Percentiles rank a stretch among this genome's conserved stretches.
These are phyloP conservation scores for Leccinum olivaceopallidum DNA, from an alignment of 768 basidiomycete genomes.

Conservation along the genomic window DNA sequence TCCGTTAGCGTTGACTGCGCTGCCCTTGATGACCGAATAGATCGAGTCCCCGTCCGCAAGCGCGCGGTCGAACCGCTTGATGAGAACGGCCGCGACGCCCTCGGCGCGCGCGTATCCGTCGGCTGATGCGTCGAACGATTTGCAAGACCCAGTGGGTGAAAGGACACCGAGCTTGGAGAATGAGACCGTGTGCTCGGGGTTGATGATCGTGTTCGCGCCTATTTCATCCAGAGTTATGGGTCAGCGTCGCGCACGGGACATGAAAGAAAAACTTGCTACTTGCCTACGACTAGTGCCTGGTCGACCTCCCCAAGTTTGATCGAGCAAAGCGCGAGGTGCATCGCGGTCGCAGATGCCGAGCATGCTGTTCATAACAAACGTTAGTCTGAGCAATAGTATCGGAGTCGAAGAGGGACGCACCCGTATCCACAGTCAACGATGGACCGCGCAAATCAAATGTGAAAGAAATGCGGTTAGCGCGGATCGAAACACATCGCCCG, in stretches of 20 bases:
- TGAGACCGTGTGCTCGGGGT: conserved; percentile 27
- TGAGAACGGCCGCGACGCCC: conserved; percentile 32
- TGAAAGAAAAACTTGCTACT: background rate
- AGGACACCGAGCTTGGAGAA: conserved; percentile 36
- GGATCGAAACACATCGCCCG: conserved; percentile 33
- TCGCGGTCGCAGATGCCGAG: conserved; percentile 46
- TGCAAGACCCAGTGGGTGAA: conserved; percentile 35
- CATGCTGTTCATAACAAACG: conserved; percentile 29
- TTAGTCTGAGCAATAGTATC: background rate
- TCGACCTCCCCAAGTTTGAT: conserved; percentile 46
- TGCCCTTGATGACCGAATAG: conserved; percentile 33
- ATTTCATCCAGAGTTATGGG: background rate
- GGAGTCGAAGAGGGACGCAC: conserved; percentile 5
- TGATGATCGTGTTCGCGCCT: conserved; percentile 32
- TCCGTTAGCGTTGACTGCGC: conserved; percentile 36
- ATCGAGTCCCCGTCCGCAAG: conserved; percentile 32
- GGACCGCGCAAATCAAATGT: conserved; percentile 43
- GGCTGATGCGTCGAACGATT: conserved; percentile 33
- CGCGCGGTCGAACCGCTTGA: conserved; percentile 36
- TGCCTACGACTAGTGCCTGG: conserved; percentile 42
- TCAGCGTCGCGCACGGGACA: background rate
- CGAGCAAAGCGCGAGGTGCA: conserved; percentile 49
- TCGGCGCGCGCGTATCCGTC: conserved; percentile 36
- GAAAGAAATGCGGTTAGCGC: conserved; percentile 36
- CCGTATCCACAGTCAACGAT: conserved; percentile 45